Base-by-base conservation (phyloP, 1,284 basidiomycete genomes). In the Austroboletus novae-zelandiae region DNA sequence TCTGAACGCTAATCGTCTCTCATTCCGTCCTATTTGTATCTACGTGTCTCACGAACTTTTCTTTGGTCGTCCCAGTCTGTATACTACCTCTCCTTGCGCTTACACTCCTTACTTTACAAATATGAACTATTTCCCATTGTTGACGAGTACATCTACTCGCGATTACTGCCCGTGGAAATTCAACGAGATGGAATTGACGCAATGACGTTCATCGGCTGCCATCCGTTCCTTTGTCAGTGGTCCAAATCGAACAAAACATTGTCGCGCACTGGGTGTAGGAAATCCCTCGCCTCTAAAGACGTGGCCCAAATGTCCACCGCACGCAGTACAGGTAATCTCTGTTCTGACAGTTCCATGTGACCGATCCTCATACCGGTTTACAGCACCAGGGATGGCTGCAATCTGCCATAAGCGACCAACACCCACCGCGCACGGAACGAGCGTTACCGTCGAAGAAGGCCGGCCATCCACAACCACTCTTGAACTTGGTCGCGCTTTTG, bases 381-480 rank as follows among this genome's bases (percentile, higher is more conserved):
- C 91, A 13, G 94, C 91, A 32, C 94, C 94, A 1, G 94, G 94
- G 52, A 97, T 84, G 3, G 92, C 91, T 88, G 53, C 35, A 25
- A 42, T 36, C 9, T n/a, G 14, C 40, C 11, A 34, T 68, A 10
- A 63, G 52, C 23, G 7, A 46, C 35, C 14, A 13, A 35, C 9
- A 34, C 3, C n/a, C 8, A 15, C 36, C 32, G 4, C 5, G 32
- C 7, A 5, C 5, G 20, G 18, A 23, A 15, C 23, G 20, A 9
- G 29, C 59, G 69, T 46, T 50, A 88, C 88, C 87, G 64, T 96
- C 94, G 66, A 89, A 98, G 78, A 95, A 98, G 1, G 94, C 94
- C n/a, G 94, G 94, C 94, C 94, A 98, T 30, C 94, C 94, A 63
- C 94, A 98, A 10, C 93, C 92, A 50, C 89, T 93, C 61, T 90